Evolutionary conservation across 1,284 basidiomycete genomes (phyloP), one percentile per base, ranked within the genome.

Genomic region (Hemileia vastatrix): DNA sequence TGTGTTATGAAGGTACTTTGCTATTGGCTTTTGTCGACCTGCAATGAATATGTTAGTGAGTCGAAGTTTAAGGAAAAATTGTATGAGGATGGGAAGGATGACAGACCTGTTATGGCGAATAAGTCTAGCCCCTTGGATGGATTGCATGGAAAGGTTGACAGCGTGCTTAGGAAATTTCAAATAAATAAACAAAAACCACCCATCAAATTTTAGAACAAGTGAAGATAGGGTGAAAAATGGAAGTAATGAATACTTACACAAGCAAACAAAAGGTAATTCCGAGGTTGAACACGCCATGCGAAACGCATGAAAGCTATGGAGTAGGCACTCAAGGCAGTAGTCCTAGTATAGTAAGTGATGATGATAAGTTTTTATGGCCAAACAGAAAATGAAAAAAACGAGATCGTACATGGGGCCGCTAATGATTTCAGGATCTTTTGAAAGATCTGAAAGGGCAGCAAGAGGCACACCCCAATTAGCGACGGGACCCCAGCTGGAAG

Each of bases 391-490:
- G 13, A 45, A 27, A 57, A 44, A 57, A 56, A 15, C 24, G n/a
- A 32, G 19, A 54, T 33, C 47, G 36, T 9, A 56, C 92, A 97
- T 97, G 33, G 90, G 83, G 19, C 92, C 90, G 56, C 91, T 94
- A 70, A 97, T 97, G 75, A 90, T 82, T 70, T 94, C 90, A 77
- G 94, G 90, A 83, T 94, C 89, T 76, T 93, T 94, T 59, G 72
- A 80, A 21, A 72, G 80, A 78, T 97, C 93, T 3, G 90, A 77
- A 50, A 97, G 78, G 44, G 92, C 92, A 68, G 92, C 92, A 45
- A 96, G 78, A 61, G 92, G 92, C 32, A 97, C 83, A 72, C 92
- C 93, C 88, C 93, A 97, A 81, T 96, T 97, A 57, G 93, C 93
- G 64, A 92, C 85, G 87, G 94, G 71, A 11, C 31, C 56, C 40